Evolutionary conservation across 768 basidiomycete species (phyloP), one percentile per base, ranked within the genome.

Genomic region (Phylloporus sp.): DNA sequence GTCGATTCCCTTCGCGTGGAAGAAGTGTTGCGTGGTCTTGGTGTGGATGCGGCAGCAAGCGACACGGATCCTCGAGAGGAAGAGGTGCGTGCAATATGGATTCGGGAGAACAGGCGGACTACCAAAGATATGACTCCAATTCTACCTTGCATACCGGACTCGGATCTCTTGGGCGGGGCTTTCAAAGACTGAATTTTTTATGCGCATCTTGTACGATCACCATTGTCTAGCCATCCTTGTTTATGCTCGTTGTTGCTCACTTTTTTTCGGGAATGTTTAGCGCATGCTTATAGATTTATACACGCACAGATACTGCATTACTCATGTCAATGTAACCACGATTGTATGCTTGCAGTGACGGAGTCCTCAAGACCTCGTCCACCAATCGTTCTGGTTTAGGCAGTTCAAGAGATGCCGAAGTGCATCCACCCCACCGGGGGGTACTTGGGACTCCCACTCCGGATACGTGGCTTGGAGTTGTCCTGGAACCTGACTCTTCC

Each of bases 11-110:
- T 87, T 23, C 77, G 84, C 58, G 66, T 67, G 4, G 84, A 85
- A 26, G 87, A 90, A 55, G 72, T 87, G 6, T 64, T 82, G n/a
- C 77, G 84, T 34, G 86, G 85, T 0, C 60, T 90, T 29, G 86
- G 86, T 10, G 23, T 56, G 18, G 64, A 59, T 9, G 23, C 28
- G 9, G 24, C 47, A 10, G 39, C 52, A 14, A 46, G 53, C 6
- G 44, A 54, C 11, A 56, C 58, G 6, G 71, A 77, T 41, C 65
- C 67, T 9, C 67, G 65, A 26, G 73, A 73, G 47, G 74, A 76
- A 44, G 74, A 76, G 35, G 65, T 70, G 9, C 62, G 67, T 21
- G 62, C 64, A 9, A 71, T 76, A 53, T 75, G 71, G 68, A 60
- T 63, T 5, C 66, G 68, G 42, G 75, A 76, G 58, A 63, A 54